Evolutionary conservation across 345 rosid genomes (phyloP).

Genomic region (Rhizophora mangle): DNA sequence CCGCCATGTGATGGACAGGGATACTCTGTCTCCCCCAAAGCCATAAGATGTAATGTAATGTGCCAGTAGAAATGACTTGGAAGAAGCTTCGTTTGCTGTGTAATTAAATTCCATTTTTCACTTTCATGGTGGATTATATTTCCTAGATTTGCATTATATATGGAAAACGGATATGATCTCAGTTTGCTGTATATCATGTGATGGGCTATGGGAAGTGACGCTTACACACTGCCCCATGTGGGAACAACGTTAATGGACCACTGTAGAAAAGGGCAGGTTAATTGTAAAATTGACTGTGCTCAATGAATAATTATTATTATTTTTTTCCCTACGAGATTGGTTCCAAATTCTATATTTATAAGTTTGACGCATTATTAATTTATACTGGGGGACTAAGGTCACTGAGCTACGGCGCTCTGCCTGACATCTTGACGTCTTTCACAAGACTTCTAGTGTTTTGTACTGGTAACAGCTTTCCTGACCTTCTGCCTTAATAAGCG

Average conservation of each 20-base stretch:
- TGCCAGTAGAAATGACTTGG: slow-evolving; percentile 4
- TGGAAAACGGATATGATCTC: background rate
- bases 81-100: slow-evolving; percentile 4
- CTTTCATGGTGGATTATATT: background rate
- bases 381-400: too few species aligned
- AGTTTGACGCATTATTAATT: too few species aligned
- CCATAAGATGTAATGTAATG: slow-evolving; percentile 3
- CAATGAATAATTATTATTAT: background rate
- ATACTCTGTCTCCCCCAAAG: background rate
- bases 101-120: background rate
- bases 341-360: too few species aligned
- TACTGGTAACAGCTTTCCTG: background rate
- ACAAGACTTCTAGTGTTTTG: background rate
- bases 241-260: slow-evolving; percentile 15
- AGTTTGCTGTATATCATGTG: slow-evolving; percentile 37
- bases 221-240: slow-evolving; percentile 37
- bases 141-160: background rate
- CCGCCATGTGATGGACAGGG: background rate
- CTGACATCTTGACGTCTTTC: background rate
- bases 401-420: too few species aligned
- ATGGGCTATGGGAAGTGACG: slow-evolving; percentile 32
- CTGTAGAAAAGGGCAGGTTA: slow-evolving; percentile 4
- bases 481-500: background rate
- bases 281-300: background rate
- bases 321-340: background rate